Base-by-base conservation (phyloP, 2,329 filamentous ascomycete species). In the Penicillium sp. region DNA sequence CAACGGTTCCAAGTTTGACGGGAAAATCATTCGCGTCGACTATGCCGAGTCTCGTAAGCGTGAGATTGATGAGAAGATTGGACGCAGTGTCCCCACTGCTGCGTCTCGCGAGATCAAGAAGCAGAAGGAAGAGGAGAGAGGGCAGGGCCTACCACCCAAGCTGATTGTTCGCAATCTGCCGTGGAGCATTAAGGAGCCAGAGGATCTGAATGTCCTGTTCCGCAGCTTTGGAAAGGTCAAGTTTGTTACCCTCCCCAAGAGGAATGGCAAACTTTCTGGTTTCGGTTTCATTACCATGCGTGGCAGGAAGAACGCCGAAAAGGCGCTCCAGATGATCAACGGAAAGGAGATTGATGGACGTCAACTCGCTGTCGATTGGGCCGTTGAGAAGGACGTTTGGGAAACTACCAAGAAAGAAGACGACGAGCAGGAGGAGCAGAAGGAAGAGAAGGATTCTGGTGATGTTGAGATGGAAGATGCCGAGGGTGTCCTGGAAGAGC, bases 281-380 rank as follows among this genome's bases (percentile, higher is more conserved):
- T 99, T 97, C 68, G 94, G 92, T 5, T 97, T 99, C 68, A 87
- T 99, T 57, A 88, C 93, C 11, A 82, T 99, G 73, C 83, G 92
- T 57, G 91, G 92, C 40, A 87, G 83, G 68, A 93, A 91, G 75
- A 96, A 97, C 73, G 93, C 94, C 0, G 90, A 97, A 73, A 91
- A 87, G 71, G 94, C 94, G 2, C 80, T 99, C 55, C 85, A 88
- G 56, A 85, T 82, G 22, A 80, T 97, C 63, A 99, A 97, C 74
- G 94, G 93, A 56, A 97, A 90, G 71, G 85, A 89, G 58, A 82
- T 99, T 19, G 92, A 96, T 71, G 94, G 92, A 2, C 84, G 94
- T 66, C 88, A 87, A 9, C 75, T 99, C 58, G 94, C 93, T 28
- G 94, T 99, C 7, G 94, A 99, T 76, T 99, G 91, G 90, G 93